Evolutionary conservation across 2,329 filamentous ascomycete genomes (phyloP).

Genomic region (Verticillium zaregamsianum): DNA sequence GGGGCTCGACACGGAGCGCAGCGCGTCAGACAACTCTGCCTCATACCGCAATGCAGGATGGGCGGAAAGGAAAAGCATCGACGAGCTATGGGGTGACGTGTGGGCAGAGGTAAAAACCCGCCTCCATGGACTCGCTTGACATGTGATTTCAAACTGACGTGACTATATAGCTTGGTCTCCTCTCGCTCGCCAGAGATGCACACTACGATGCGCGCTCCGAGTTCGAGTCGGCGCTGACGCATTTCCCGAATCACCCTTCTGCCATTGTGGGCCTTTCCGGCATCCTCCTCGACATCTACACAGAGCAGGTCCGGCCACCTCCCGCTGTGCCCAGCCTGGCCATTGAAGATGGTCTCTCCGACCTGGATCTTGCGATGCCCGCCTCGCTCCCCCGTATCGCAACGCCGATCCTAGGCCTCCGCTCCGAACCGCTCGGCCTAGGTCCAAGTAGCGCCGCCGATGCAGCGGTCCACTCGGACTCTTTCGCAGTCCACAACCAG

Average conservation of each 20-base stretch:
- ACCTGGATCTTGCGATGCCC: background rate
- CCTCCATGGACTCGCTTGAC: background rate
- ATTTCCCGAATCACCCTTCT: slow-evolving; percentile 72
- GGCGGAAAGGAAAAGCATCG: slow-evolving; percentile 76
- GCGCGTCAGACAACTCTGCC: slow-evolving; percentile 54
- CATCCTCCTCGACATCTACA: slow-evolving; percentile 83
- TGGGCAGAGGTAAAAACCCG: slow-evolving; percentile 65
- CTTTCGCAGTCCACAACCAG: background rate
- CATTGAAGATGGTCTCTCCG: slow-evolving; percentile 22
- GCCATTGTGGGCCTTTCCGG: slow-evolving; percentile 81
- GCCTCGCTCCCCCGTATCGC: slow-evolving; percentile 1
- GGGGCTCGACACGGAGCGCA: slow-evolving; percentile 61
- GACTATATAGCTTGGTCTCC: slow-evolving; percentile 55
- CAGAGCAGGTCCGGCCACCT: slow-evolving; percentile 58
- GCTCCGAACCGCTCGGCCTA: slow-evolving; percentile 44
- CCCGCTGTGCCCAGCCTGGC: slow-evolving; percentile 45
- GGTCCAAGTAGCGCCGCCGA: slow-evolving; percentile 19
- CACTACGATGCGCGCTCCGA: slow-evolving; percentile 68
- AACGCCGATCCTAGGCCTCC: slow-evolving; percentile 22
- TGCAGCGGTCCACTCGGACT: slow-evolving; percentile 10
- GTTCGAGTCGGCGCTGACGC: slow-evolving; percentile 79
- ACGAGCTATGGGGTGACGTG: slow-evolving; percentile 81
- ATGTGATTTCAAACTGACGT: slow-evolving; percentile 20
- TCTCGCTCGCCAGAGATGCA: slow-evolving; percentile 57
- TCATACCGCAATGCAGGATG: slow-evolving; percentile 64